phyloP scores from a whole-genome alignment of 345 rosid genomes.

The Stellera chamaejasme region DNA sequence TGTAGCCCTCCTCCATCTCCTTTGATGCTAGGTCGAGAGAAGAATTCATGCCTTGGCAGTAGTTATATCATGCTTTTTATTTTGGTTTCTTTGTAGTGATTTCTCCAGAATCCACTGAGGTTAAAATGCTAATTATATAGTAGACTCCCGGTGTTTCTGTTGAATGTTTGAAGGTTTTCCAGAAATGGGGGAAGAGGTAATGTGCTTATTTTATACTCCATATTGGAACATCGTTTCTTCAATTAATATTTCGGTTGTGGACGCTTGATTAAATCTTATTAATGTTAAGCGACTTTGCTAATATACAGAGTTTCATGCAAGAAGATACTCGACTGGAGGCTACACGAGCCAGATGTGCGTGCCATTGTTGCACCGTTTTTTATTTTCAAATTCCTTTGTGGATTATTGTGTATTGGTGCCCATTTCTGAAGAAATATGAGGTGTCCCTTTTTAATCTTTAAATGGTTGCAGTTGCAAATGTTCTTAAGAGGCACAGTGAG shows the following conservation, averaged over 20 bases:
- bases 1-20: no score
- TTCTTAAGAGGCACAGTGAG: slow-evolving; percentile 77
- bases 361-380: slow-evolving; percentile 4
- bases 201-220: no score
- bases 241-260: no score
- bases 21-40: no score
- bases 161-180: not conserved
- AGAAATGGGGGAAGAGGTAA: slow-evolving; percentile 48
- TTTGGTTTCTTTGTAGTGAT: no score
- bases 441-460: not conserved
- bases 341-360: slow-evolving; percentile 69
- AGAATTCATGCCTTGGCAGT: no score
- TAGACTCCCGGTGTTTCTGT: not conserved
- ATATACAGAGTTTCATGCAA: slow-evolving; percentile 41
- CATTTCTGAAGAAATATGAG: slow-evolving; percentile 8
- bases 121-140: no score
- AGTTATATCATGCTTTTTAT: no score
- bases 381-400: slow-evolving; percentile 1
- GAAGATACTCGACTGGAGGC: slow-evolving; percentile 65
- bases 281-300: not conserved
- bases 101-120: no score
- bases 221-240: no score
- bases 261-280: not conserved
- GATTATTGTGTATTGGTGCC: not conserved
- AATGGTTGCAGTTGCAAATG: slow-evolving; percentile 51